Evolutionary conservation across 805 yeast species (phyloP).

Genomic region (Kodamaea leandrae): DNA sequence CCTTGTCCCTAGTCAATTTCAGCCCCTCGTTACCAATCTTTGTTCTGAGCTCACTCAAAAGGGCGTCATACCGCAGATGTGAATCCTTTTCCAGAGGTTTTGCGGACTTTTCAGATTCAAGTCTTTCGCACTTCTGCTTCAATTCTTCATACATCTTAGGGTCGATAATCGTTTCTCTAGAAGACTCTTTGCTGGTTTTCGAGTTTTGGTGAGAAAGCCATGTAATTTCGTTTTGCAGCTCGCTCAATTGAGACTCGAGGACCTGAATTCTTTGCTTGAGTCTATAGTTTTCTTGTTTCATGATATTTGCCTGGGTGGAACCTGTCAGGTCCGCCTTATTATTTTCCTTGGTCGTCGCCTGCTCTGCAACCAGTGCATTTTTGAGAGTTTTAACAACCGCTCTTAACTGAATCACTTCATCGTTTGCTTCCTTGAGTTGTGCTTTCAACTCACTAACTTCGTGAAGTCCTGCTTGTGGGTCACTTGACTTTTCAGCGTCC

Average conservation of each 20-base stretch:
- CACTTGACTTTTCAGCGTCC: constrained; percentile 11
- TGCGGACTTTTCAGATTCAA: no score
- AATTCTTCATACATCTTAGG: no score
- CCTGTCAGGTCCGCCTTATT: no score
- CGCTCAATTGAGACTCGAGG: neutral
- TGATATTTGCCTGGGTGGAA: neutral
- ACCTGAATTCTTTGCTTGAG: neutral
- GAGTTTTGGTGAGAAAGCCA: neutral
- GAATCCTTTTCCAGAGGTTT: no score
- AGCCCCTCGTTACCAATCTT: constrained; percentile 16
- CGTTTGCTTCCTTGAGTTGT: neutral
- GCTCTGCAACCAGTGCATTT: neutral
- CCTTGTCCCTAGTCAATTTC: constrained; percentile 15
- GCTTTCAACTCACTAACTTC: neutral
- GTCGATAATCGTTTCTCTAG: no score
- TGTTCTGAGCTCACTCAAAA: neutral
- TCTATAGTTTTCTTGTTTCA: neutral
- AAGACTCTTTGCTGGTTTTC: no score
- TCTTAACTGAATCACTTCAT: neutral
- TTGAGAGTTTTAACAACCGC: neutral
- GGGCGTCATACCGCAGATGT: no score
- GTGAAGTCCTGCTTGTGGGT: neutral
- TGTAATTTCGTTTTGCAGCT: neutral
- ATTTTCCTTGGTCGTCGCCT: neutral
- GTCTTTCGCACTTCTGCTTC: no score